Conservation (phyloP, 768 basidiomycete species). For the Termitomyces sp. region DNA sequence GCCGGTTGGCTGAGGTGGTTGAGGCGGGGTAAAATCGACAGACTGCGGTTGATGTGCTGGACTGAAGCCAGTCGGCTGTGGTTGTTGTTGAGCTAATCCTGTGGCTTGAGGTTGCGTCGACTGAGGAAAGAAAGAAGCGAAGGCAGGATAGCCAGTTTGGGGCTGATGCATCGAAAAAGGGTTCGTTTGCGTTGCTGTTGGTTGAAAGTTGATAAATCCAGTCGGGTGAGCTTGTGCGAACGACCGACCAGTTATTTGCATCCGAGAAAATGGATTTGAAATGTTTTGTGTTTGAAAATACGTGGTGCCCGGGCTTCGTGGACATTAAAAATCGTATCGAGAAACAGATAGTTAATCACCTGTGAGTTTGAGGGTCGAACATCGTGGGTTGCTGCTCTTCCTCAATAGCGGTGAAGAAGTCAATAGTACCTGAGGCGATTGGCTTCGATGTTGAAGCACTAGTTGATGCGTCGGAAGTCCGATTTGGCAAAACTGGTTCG, state of each 20-base stretch:
- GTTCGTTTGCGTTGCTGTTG: constrained; percentile 38
- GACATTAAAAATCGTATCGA: not conserved
- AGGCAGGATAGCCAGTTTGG: constrained; percentile 42
- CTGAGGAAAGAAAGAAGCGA: constrained; percentile 54
- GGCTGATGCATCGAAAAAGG: constrained; percentile 39
- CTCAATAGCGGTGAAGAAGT: constrained; percentile 91
- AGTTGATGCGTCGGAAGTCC: constrained; percentile 9
- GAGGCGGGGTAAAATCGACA: constrained; percentile 19
- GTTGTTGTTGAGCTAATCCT: constrained; percentile 29
- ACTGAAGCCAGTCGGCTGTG: constrained; percentile 20
- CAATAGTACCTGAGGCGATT: constrained; percentile 32
- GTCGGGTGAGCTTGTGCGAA: constrained; percentile 50
- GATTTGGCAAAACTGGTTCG: not conserved
- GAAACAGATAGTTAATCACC: constrained; percentile 25
- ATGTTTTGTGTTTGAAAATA: constrained; percentile 54
- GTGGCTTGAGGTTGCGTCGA: constrained; percentile 22
- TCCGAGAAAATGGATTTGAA: constrained; percentile 75
- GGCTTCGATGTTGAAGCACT: constrained; percentile 9
- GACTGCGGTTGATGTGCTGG: constrained; percentile 27
- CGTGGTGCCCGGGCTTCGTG: constrained; percentile 36
- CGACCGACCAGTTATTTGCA: constrained; percentile 48
- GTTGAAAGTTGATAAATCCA: constrained; percentile 49
- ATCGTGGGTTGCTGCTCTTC: constrained; percentile 70
- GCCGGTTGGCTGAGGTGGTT: constrained; percentile 22
- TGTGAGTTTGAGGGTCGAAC: constrained; percentile 59